phyloP scores from a whole-genome alignment of 2,329 filamentous ascomycete species.

The Simplicillium sp. region DNA sequence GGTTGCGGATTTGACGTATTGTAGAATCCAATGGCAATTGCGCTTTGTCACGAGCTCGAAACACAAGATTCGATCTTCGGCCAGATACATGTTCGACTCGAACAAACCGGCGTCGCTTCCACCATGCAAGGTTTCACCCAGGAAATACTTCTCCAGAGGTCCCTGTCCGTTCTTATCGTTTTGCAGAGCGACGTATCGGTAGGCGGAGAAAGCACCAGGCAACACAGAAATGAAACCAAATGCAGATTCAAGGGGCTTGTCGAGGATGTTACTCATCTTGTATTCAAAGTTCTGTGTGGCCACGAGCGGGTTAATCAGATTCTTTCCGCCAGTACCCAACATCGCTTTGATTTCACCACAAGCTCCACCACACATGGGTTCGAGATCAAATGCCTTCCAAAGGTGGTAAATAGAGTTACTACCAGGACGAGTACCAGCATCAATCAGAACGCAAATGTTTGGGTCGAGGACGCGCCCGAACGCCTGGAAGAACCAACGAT shows the following conservation, averaged over 20 bases:
- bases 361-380: slow-evolving; percentile 94
- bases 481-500: slow-evolving; percentile 97
- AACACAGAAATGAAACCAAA: slow-evolving; percentile 97
- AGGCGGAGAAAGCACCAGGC: slow-evolving; percentile 96
- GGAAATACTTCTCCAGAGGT: slow-evolving; percentile 92
- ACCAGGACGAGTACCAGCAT: slow-evolving; percentile 91
- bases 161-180: slow-evolving; percentile 94
- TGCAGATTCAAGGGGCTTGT: slow-evolving; percentile 93
- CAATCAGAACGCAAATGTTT: slow-evolving; percentile 92
- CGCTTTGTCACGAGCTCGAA: slow-evolving; percentile 97
- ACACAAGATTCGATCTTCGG: slow-evolving; percentile 96
- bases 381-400: slow-evolving; percentile 96
- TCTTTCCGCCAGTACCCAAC: slow-evolving; percentile 75
- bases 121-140: slow-evolving; percentile 91
- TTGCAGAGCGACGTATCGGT: slow-evolving; percentile 86
- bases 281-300: slow-evolving; percentile 99
- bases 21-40: slow-evolving; percentile 93
- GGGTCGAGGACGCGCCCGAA: slow-evolving; percentile 88
- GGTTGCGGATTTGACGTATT: slow-evolving; percentile 95
- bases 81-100: slow-evolving; percentile 98
- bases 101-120: slow-evolving; percentile 90
- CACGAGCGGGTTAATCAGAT: slow-evolving; percentile 85
- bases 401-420: slow-evolving; percentile 93
- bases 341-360: slow-evolving; percentile 99
- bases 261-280: slow-evolving; percentile 99